Base-by-base conservation (phyloP, 2,329 filamentous ascomycete species). In the Zymoseptoria brevis region DNA sequence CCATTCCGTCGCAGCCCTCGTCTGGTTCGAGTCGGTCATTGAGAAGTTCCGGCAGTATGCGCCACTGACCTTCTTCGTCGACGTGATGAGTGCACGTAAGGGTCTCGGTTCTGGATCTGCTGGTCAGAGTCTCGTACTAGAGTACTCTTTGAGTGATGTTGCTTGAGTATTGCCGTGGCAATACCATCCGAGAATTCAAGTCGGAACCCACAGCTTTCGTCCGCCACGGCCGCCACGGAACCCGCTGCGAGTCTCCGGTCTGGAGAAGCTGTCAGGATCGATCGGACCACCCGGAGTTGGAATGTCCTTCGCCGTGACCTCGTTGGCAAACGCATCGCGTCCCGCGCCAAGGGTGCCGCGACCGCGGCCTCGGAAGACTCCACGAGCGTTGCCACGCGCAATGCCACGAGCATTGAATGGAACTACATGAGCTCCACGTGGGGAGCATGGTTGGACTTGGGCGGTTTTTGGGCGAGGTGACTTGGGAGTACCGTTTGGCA, bases 211-310 rank as follows among this genome's bases (percentile, higher is more conserved):
- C 8, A 74, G 64, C 60, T 69, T 72, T 26, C 71, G 63, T 13
- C 66, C 67, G 22, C 71, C 69, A 41, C 71, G 66, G 29, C 64
- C 60, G n/a, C 64, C 63, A 26, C 60, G 62, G 35, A 62, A 60
- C 2, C 65, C 66, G 29, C 64, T 58, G n/a, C 71, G 68, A 16
- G 68, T 54, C 41, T 61, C 58, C 13, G 72, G 73, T 29, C 73
- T 66, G 13, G 65, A 60, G 62, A 73, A 75, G 55, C 71, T 73
- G 59, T 73, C 69, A 4, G 73, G 73, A 52, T 75, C 73, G 52
- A 75, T 74, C 48, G 71, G 71, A 8, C 67, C 62, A 19, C 60
- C 62, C 8, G 59, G 58, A 24, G 55, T 49, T 50, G 55, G 48
- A 8, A 53, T 54, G 6, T 57, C 60, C 13, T 54, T 56, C 3